Percentiles rank a stretch among this genome's conserved stretches.
Evolutionary conservation across 1,139 yeast species (phyloP).

Genomic region (Hyphopichia wangnamkhiaoensis): DNA sequence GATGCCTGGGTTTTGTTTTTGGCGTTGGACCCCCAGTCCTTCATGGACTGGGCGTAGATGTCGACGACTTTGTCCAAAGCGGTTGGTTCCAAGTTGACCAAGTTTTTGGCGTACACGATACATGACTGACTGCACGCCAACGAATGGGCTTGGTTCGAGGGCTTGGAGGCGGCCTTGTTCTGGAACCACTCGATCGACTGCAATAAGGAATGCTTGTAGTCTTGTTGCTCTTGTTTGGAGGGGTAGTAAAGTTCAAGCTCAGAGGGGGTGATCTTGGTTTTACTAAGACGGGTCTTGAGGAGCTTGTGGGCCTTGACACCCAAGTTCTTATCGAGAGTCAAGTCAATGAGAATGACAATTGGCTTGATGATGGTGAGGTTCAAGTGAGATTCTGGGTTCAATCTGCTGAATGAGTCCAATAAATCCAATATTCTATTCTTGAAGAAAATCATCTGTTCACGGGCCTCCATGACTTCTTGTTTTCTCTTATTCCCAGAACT

Average conservation of each 20-base stretch:
- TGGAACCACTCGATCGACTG: constrained; percentile 33
- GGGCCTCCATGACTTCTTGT: constrained; percentile 70
- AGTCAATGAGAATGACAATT: constrained; percentile 56
- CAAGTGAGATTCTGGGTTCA: constrained; percentile 44
- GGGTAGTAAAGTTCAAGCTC: constrained; percentile 21
- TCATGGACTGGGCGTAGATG: constrained; percentile 57
- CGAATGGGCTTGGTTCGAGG: constrained; percentile 52
- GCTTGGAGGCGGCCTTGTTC: constrained; percentile 41
- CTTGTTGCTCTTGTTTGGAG: constrained; percentile 16
- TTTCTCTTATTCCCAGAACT: constrained; percentile 68
- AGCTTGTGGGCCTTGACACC: constrained; percentile 77
- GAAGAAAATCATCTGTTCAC: constrained; percentile 75
- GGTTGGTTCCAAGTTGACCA: constrained; percentile 37
- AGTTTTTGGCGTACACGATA: constrained; percentile 60
- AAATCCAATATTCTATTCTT: constrained; percentile 79
- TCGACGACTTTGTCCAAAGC: constrained; percentile 45
- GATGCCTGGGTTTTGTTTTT: constrained; percentile 57
- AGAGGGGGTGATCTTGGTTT: constrained; percentile 35
- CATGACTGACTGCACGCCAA: constrained; percentile 64
- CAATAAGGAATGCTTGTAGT: constrained; percentile 20
- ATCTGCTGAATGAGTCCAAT: constrained; percentile 59
- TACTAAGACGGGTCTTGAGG: constrained; percentile 65
- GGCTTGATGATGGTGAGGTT: constrained; percentile 56
- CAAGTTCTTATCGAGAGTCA: constrained; percentile 67
- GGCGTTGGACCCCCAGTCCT: constrained; percentile 57